Percentiles rank a stretch among this genome's conserved stretches.
Conservation (phyloP, 2,329 filamentous ascomycete genomes). For the Huntiella bhutanensis region DNA sequence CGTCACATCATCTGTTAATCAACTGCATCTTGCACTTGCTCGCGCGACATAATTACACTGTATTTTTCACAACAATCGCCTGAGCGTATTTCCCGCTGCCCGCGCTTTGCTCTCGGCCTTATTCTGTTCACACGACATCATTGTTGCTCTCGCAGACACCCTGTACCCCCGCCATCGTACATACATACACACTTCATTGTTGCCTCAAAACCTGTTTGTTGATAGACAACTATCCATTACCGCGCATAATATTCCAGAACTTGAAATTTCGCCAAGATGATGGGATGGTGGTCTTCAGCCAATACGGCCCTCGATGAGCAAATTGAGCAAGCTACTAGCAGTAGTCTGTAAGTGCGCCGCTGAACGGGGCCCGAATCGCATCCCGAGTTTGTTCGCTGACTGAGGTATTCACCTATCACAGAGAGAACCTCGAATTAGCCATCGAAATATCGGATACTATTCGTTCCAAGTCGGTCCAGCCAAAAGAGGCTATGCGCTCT, state of each 20-base stretch:
- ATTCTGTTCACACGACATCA: neutral
- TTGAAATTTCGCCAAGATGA: constrained; percentile 33
- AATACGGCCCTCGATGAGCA: constrained; percentile 90
- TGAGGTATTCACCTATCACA: constrained; percentile 19
- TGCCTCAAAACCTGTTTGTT: neutral
- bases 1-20: neutral
- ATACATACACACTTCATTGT: neutral
- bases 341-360: constrained; percentile 52
- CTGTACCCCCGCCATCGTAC: neutral
- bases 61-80: too few relatives aligned
- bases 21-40: too few relatives aligned
- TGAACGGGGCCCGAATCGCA: neutral
- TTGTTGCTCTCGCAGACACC: neutral
- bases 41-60: too few relatives aligned
- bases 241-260: neutral
- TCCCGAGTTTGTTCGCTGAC: constrained; percentile 13
- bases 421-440: constrained; percentile 91
- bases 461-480: constrained; percentile 89
- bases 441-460: constrained; percentile 97
- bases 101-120: neutral
- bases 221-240: neutral
- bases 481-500: constrained; percentile 94
- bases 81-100: neutral
- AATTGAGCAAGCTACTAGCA: constrained; percentile 85
- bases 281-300: constrained; percentile 90